Evolutionary conservation across 139 green algal species (phyloP).

Genomic region (Nannochloris sp.): DNA sequence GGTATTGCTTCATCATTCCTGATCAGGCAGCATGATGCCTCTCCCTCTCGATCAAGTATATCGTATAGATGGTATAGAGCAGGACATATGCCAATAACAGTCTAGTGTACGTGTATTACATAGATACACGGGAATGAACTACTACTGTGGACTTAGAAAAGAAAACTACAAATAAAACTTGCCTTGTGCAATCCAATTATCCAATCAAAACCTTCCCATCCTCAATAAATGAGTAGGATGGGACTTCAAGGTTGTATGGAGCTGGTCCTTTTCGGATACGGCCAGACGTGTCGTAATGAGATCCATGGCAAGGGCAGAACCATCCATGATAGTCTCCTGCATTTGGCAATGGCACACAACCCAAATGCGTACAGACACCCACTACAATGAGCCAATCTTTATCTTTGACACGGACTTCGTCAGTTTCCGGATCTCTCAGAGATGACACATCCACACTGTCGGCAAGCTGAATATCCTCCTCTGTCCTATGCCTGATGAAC

Average conservation of each 20-base stretch:
- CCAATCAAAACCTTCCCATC: conserved; percentile 64
- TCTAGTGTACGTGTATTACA: too few species aligned
- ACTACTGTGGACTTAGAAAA: neutral
- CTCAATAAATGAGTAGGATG: conserved; percentile 71
- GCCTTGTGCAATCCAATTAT: conserved; percentile 18
- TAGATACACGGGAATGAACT: too few species aligned
- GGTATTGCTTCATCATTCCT: too few species aligned
- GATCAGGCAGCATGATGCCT: too few species aligned
- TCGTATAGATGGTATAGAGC: too few species aligned
- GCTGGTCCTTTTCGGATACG: conserved; percentile 93
- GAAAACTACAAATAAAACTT: neutral
- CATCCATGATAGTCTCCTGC: conserved; percentile 96
- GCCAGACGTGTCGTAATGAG: conserved; percentile 94
- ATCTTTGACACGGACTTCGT: conserved; percentile 64
- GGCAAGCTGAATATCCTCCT: conserved; percentile 73
- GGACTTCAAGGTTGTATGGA: conserved; percentile 96
- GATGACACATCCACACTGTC: conserved; percentile 56
- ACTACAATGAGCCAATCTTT: conserved; percentile 97
- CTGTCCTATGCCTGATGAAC: conserved; percentile 87
- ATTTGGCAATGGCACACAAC: conserved; percentile 94
- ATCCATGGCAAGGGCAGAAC: conserved; percentile 93
- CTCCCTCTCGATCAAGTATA: too few species aligned
- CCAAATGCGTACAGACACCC: conserved; percentile 98
- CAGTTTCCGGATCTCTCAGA: conserved; percentile 85
- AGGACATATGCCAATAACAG: too few species aligned